Conservation (phyloP, 108 stramenopile species). For the Cylindrotheca fusiformis region DNA sequence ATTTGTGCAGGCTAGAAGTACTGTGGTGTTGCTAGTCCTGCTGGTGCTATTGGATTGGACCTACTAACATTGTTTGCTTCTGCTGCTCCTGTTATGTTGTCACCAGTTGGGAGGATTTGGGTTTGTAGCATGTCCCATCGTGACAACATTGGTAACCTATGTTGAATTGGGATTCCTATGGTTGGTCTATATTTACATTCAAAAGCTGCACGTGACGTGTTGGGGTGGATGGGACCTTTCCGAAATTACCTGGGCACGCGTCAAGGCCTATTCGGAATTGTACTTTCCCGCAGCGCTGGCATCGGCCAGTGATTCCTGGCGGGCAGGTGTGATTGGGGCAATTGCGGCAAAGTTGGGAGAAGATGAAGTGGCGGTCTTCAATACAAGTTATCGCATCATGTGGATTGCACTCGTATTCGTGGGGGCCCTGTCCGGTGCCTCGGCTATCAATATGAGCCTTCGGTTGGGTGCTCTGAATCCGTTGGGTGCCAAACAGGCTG, state of each 20-base stretch:
- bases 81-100: background rate
- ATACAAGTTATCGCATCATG: constrained; percentile 81
- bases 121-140: constrained; percentile 76
- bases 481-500: constrained; percentile 60
- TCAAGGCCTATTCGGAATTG: constrained; percentile 53
- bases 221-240: constrained; percentile 45
- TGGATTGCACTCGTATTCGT: constrained; percentile 82
- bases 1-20: too few species aligned
- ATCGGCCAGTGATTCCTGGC: constrained; percentile 77
- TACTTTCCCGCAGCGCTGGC: constrained; percentile 78
- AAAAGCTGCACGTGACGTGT: constrained; percentile 42
- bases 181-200: constrained; percentile 37
- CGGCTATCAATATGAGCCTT: constrained; percentile 45
- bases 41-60: too few species aligned
- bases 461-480: constrained; percentile 52
- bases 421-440: constrained; percentile 53
- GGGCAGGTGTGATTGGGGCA: constrained; percentile 69
- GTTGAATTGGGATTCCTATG: constrained; percentile 45
- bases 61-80: too few species aligned
- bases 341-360: constrained; percentile 72
- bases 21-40: too few species aligned
- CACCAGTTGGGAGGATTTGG: constrained; percentile 55
- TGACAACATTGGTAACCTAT: constrained; percentile 65
- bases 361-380: constrained; percentile 76
- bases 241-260: constrained; percentile 59